phyloP scores from a whole-genome alignment of 352 stramenopile species.

The Phytophthora fragariaefolia region DNA sequence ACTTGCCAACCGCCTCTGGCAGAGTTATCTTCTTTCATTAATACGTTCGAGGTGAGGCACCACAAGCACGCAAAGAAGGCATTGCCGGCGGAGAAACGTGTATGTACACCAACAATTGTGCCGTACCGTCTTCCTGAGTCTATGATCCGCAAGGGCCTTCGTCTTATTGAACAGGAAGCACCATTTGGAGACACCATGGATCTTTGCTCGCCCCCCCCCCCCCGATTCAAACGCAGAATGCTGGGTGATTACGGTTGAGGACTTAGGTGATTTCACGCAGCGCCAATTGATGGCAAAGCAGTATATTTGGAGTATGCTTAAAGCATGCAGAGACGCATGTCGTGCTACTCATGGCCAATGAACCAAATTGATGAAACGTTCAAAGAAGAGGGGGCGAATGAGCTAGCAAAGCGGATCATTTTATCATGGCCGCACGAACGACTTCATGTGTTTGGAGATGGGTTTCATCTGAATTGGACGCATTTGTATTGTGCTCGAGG shows the following conservation, averaged over 20 bases:
- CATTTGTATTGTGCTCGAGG: not conserved
- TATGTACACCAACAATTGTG: not conserved
- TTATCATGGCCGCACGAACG: not conserved
- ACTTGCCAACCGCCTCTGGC: not conserved
- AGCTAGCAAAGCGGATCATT: not conserved
- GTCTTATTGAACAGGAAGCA: not conserved
- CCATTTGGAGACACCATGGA: not conserved
- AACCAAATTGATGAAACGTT: not conserved
- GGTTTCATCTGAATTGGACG: not conserved
- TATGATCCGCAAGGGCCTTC: not conserved
- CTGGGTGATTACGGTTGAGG: not conserved
- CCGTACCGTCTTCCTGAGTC: not conserved
- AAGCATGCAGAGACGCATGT: not conserved
- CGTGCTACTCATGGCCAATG: not conserved
- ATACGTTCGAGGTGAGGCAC: not conserved
- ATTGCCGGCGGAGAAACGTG: not conserved
- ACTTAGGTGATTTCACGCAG: not conserved
- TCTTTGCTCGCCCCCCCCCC: not conserved
- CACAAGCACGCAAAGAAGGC: not conserved
- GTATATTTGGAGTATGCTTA: not conserved
- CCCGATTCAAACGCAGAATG: not conserved
- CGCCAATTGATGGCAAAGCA: not conserved
- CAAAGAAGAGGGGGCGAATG: not conserved
- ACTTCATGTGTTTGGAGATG: not conserved
- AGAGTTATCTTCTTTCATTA: not conserved